Conservation (phyloP, 2,329 filamentous ascomycete genomes). For the Hypoxylon sp. region DNA sequence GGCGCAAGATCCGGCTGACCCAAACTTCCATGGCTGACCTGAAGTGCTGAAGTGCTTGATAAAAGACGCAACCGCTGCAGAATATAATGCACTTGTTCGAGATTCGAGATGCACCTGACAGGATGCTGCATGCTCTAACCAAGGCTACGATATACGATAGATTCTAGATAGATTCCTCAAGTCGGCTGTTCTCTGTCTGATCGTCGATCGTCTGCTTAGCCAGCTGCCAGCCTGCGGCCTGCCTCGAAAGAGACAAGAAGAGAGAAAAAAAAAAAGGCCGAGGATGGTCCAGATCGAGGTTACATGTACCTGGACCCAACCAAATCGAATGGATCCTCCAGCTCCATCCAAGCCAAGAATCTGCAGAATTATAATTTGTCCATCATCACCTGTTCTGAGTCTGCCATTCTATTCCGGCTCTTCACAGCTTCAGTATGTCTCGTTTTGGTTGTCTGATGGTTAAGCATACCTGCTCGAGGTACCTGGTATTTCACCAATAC, state of each 20-base stretch:
- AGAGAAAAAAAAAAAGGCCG: conserved; percentile 15
- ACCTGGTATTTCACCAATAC: too few species aligned
- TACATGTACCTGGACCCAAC: conserved; percentile 14
- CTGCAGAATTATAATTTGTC: too few species aligned
- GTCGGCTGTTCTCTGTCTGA: neutral
- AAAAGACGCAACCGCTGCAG: conserved; percentile 9
- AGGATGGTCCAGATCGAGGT: conserved; percentile 17
- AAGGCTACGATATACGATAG: neutral
- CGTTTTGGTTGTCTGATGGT: too few species aligned
- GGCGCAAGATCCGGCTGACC: conserved; percentile 20
- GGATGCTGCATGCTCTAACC: neutral
- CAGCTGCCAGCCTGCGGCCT: neutral
- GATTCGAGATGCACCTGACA: neutral
- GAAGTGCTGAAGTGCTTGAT: neutral
- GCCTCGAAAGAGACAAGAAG: too few species aligned
- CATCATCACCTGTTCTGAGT: too few species aligned
- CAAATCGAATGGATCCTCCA: conserved; percentile 5
- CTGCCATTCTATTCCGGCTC: too few species aligned
- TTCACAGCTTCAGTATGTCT: too few species aligned
- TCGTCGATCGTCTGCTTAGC: neutral
- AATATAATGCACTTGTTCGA: neutral
- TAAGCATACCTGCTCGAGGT: too few species aligned
- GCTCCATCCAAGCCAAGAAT: conserved; percentile 1
- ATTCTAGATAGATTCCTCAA: neutral
- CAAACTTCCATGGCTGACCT: conserved; percentile 10